phyloP scores from a whole-genome alignment of 1,284 basidiomycete genomes.

The Austroboletus novae-zelandiae region DNA sequence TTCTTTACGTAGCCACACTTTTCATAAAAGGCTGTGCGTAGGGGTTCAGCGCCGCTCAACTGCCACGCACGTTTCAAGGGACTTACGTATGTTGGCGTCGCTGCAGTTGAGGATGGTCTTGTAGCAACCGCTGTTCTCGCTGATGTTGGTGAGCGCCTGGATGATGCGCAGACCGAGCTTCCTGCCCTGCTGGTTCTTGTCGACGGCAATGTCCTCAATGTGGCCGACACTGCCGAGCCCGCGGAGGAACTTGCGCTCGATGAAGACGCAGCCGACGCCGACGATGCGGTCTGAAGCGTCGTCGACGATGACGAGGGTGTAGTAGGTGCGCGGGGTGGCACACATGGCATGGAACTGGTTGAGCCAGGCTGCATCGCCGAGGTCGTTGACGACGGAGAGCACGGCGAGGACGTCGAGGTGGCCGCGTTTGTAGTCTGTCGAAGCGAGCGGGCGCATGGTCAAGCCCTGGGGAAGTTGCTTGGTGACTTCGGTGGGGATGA shows the following conservation, averaged over 20 bases:
- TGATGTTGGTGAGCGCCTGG: slow-evolving; percentile 77
- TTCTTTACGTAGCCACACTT: slow-evolving; percentile 92
- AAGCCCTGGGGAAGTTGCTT: slow-evolving; percentile 53
- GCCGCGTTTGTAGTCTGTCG: slow-evolving; percentile 80
- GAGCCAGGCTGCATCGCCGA: slow-evolving; percentile 67
- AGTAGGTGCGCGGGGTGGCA: slow-evolving; percentile 68
- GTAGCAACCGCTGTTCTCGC: slow-evolving; percentile 79
- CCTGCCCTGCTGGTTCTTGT: slow-evolving; percentile 84
- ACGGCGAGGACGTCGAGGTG: slow-evolving; percentile 84
- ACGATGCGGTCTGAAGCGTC: slow-evolving; percentile 77
- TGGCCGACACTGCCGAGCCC: slow-evolving; percentile 83
- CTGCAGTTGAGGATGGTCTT: slow-evolving; percentile 98
- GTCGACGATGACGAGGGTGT: slow-evolving; percentile 81
- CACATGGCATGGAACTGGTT: slow-evolving; percentile 66
- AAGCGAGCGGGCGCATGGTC: slow-evolving; percentile 80
- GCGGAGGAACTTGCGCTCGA: slow-evolving; percentile 93
- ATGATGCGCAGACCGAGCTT: slow-evolving; percentile 89
- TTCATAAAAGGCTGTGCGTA: slow-evolving; percentile 82
- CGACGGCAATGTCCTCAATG: slow-evolving; percentile 97
- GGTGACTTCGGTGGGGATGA: slow-evolving; percentile 63
- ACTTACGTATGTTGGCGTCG: slow-evolving; percentile 87
- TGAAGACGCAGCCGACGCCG: slow-evolving; percentile 80
- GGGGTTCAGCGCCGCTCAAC: slow-evolving; percentile 11
- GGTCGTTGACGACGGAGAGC: slow-evolving; percentile 77
- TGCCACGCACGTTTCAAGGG: slow-evolving; percentile 8